phyloP scores from a whole-genome alignment of 305 asterid species.

The Solanum hybrid region DNA sequence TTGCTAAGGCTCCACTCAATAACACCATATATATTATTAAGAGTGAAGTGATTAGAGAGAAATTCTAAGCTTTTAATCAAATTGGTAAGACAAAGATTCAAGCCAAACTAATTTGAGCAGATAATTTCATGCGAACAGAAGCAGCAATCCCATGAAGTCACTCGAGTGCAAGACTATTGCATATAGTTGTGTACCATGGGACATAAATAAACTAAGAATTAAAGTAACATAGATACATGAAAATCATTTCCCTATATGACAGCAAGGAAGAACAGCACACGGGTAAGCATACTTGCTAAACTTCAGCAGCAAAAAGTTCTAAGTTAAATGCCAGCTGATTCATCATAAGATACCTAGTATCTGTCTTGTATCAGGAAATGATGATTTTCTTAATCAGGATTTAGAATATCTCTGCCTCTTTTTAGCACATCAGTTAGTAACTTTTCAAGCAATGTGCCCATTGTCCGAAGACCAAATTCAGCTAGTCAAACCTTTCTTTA shows the following conservation, averaged over 20 bases:
- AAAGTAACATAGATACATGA: background rate
- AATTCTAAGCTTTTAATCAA: background rate
- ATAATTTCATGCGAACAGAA: background rate
- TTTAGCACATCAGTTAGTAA: background rate
- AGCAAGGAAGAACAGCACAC: background rate
- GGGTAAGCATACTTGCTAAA: background rate
- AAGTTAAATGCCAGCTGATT: background rate
- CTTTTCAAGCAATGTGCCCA: background rate
- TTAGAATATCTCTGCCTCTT: background rate
- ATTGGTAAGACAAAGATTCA: background rate
- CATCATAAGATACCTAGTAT: background rate
- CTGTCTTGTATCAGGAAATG: background rate
- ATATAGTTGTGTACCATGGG: background rate
- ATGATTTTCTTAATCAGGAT: background rate
- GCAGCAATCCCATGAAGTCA: background rate
- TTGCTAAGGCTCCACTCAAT: background rate
- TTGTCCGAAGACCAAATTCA: background rate
- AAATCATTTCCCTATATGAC: background rate
- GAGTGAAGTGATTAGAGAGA: background rate
- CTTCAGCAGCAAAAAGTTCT: background rate
- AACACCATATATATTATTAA: background rate
- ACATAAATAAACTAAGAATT: background rate
- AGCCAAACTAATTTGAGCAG: background rate
- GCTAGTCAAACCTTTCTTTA: background rate
- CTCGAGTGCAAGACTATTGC: background rate